These are phyloP conservation scores for Conticribra guillardii DNA, from an alignment of 108 stramenopile genomes.

Conservation along the genomic window DNA sequence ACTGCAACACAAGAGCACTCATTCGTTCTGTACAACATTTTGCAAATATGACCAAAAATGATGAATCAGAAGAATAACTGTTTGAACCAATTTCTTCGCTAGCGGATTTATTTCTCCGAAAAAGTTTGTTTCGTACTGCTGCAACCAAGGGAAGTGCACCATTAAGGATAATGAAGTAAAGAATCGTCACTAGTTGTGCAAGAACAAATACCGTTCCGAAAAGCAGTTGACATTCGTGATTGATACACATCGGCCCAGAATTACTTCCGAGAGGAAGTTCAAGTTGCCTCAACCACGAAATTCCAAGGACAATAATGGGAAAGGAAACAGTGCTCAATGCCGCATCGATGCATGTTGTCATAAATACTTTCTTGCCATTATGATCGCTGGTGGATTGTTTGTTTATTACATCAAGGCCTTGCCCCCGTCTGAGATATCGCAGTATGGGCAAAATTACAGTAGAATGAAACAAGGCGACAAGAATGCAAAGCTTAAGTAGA, in stretches of 20 bases:
- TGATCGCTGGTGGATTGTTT: no score
- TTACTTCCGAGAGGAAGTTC: neutral
- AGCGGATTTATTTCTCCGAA: no score
- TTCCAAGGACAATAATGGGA: constrained; percentile 14
- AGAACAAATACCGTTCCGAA: constrained; percentile 35
- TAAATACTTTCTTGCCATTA: no score
- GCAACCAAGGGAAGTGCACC: constrained; percentile 9
- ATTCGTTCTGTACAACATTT: neutral
- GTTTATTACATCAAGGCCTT: no score
- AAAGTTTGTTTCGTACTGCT: neutral
- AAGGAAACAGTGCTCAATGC: constrained; percentile 13
- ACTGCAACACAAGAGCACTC: neutral
- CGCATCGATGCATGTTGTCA: no score
- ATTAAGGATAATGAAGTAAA: constrained; percentile 26
- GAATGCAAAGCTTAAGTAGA: constrained; percentile 35
- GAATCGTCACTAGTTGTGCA: constrained; percentile 21
- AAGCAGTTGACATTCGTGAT: constrained; percentile 40
- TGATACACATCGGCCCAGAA: constrained; percentile 1
- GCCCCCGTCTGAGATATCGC: neutral
- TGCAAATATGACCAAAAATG: no score
- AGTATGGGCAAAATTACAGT: constrained; percentile 1
- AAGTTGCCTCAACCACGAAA: constrained; percentile 6
- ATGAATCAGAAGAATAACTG: no score
- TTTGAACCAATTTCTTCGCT: no score
- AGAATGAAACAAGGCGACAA: constrained; percentile 20